Conservation (phyloP, 106 monocot genomes). For the Acanthochlamys bracteata region DNA sequence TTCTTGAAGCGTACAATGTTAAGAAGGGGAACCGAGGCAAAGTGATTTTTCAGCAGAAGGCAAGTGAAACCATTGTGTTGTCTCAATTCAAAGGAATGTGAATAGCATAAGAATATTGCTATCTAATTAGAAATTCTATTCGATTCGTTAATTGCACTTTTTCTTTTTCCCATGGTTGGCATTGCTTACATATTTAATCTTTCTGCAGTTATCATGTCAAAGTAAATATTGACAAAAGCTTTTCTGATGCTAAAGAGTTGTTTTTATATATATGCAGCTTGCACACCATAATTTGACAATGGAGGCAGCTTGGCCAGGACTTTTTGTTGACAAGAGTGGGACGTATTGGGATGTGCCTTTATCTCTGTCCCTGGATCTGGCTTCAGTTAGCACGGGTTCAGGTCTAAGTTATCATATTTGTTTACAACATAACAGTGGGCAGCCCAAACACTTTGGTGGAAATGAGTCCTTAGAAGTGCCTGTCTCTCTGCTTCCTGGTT, state of each 20-base stretch:
- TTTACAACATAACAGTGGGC: slow-evolving; percentile 79
- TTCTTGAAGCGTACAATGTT: slow-evolving; percentile 52
- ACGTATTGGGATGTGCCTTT: slow-evolving; percentile 88
- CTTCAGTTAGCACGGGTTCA: slow-evolving; percentile 53
- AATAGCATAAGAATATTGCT: slow-evolving; percentile 2
- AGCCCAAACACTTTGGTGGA: slow-evolving; percentile 48
- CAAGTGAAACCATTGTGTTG: slow-evolving; percentile 14
- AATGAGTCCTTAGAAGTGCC: slow-evolving; percentile 34
- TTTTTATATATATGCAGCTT: slow-evolving; percentile 39
- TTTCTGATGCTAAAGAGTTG: too few relatives aligned
- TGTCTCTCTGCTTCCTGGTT: slow-evolving; percentile 59
- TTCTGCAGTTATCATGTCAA: too few relatives aligned
- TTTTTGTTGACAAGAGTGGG: slow-evolving; percentile 78
- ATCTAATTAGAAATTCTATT: too few relatives aligned
- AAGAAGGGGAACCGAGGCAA: slow-evolving; percentile 51
- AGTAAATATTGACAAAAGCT: too few relatives aligned
- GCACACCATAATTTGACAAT: slow-evolving; percentile 60
- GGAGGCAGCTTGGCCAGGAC: slow-evolving; percentile 75
- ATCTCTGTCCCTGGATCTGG: slow-evolving; percentile 66
- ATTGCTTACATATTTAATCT: too few relatives aligned
- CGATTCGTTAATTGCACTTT: too few relatives aligned
- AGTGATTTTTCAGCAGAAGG: slow-evolving; percentile 79
- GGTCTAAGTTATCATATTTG: slow-evolving; percentile 71
- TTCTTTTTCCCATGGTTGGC: too few relatives aligned
- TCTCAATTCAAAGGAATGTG: background rate